These are phyloP conservation scores for Lactarius quietus DNA, from an alignment of 768 basidiomycete species.

Conservation along the genomic window DNA sequence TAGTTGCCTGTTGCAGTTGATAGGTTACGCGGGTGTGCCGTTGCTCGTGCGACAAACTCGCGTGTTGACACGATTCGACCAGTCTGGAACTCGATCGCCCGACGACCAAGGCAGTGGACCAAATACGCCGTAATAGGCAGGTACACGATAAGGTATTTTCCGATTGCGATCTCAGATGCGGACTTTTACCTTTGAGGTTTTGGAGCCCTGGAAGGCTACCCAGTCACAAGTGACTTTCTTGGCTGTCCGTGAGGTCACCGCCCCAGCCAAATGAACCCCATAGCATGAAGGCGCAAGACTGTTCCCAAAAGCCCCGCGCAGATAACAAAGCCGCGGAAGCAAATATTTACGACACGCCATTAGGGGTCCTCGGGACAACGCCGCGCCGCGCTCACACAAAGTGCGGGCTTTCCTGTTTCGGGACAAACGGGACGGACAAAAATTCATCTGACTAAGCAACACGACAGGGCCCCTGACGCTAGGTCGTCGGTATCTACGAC, in stretches of 20 bases:
- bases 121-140: neutral
- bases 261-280: neutral
- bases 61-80: neutral
- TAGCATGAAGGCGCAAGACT: neutral
- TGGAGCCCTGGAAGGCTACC: neutral
- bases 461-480: neutral
- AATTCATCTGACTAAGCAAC: slow-evolving; percentile 9
- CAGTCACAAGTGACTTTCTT: too few relatives aligned
- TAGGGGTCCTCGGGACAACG: neutral
- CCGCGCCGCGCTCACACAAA: neutral
- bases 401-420: slow-evolving; percentile 1
- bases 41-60: slow-evolving; percentile 5
- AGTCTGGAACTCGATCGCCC: slow-evolving; percentile 16
- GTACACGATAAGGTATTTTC: slow-evolving; percentile 5
- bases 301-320: neutral
- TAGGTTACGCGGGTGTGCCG: slow-evolving; percentile 12
- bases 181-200: slow-evolving; percentile 8
- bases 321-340: slow-evolving; percentile 5
- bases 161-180: slow-evolving; percentile 14
- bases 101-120: slow-evolving; percentile 2
- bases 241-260: slow-evolving; percentile 1
- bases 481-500: neutral
- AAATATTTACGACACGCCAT: neutral
- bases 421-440: neutral
- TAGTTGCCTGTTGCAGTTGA: slow-evolving; percentile 20